Conservation (phyloP, 331 rosid species). For the Cucumis variabilis region DNA sequence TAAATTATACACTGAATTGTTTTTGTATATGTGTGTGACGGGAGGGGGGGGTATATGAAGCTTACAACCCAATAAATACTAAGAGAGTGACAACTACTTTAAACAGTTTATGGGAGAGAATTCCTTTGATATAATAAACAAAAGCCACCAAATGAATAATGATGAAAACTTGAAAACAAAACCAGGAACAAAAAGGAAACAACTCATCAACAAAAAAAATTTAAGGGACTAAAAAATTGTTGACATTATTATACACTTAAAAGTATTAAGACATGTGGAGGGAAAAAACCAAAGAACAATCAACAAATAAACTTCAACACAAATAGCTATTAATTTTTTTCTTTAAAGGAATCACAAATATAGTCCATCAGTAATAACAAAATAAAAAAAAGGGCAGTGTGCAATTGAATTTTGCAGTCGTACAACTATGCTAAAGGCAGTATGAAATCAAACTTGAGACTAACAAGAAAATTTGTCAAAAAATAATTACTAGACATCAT, state of each 20-base stretch:
- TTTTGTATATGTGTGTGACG: not conserved
- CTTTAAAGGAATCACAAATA: not conserved
- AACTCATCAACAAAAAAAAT: constrained; percentile 27
- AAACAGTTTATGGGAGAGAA: constrained; percentile 91
- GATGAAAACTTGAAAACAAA: constrained; percentile 78
- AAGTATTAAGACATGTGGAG: not conserved
- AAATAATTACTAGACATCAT: constrained; percentile 12
- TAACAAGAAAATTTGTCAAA: not conserved
- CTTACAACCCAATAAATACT: constrained; percentile 88
- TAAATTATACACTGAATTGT: no score
- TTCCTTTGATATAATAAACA: no score
- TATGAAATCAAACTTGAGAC: not conserved
- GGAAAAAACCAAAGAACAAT: not conserved
- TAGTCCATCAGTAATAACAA: not conserved
- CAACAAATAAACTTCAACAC: constrained; percentile 6
- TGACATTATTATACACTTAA: not conserved
- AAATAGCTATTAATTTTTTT: not conserved
- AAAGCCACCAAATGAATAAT: constrained; percentile 93
- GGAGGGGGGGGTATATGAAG: constrained; percentile 36
- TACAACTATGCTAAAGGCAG: not conserved
- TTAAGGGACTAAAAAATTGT: not conserved
- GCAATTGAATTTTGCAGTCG: constrained; percentile 1
- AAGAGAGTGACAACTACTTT: constrained; percentile 87
- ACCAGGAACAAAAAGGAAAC: constrained; percentile 34
- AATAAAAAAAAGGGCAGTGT: not conserved